Percentiles rank a stretch among this genome's conserved stretches.
Conservation (phyloP, 176 grass and related monocot species). For the Phragmites australis region DNA sequence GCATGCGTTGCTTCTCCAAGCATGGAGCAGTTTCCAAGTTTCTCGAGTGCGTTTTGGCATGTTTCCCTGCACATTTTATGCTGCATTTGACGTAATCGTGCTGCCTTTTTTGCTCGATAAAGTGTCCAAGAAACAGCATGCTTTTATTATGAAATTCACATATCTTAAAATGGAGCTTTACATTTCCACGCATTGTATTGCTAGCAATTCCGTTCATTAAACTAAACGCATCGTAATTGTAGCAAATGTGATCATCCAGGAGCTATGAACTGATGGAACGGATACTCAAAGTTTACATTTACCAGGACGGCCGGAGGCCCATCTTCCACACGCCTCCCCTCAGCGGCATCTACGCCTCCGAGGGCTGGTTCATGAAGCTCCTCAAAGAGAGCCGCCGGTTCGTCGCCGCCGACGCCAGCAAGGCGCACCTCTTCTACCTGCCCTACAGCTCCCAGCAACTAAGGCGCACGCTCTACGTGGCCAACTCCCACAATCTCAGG, state of each 20-base stretch:
- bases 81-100: neutral
- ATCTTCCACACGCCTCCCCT: conserved; percentile 79
- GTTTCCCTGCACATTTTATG: neutral
- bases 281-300: conserved; percentile 83
- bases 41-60: neutral
- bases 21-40: neutral
- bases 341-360: conserved; percentile 73
- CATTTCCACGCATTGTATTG: neutral
- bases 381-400: conserved; percentile 64
- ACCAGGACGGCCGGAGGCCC: conserved; percentile 63
- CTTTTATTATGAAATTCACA: neutral
- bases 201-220: neutral
- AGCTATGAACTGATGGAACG: conserved; percentile 90
- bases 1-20: neutral
- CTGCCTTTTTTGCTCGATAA: neutral
- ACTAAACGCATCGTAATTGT: conserved; percentile 39
- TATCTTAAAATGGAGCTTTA: neutral
- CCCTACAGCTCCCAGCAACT: conserved; percentile 82
- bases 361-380: conserved; percentile 93
- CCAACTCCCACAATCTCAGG: conserved; percentile 63
- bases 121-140: neutral
- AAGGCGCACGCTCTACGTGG: conserved; percentile 54
- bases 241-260: conserved; percentile 64
- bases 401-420: conserved; percentile 46
- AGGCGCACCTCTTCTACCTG: conserved; percentile 81